These are phyloP conservation scores for Orobanche coerulescens DNA, from an alignment of 257 asterid genomes.

Conservation along the genomic window DNA sequence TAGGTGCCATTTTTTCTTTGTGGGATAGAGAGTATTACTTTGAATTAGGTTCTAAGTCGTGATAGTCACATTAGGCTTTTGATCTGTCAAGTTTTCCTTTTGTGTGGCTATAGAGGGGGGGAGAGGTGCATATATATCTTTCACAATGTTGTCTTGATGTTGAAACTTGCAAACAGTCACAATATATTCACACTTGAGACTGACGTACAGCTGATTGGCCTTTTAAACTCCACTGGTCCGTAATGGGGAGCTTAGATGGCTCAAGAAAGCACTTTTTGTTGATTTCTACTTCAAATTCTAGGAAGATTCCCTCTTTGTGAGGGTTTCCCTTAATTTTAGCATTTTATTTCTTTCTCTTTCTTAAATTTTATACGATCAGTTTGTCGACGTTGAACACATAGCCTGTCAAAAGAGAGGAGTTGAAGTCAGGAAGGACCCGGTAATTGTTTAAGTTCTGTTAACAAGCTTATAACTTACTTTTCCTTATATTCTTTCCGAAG, in stretches of 20 bases:
- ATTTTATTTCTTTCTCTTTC: neutral
- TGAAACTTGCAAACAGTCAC: neutral
- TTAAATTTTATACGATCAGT: neutral
- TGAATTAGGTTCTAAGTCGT: neutral
- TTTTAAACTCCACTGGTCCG: neutral
- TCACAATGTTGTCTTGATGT: neutral
- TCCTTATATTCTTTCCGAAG: constrained; percentile 7
- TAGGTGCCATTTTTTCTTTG: no score
- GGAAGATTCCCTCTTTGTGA: neutral
- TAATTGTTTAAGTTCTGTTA: constrained; percentile 24
- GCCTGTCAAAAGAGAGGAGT: constrained; percentile 23
- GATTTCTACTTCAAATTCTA: neutral
- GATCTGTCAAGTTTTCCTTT: neutral
- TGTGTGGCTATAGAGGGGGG: neutral
- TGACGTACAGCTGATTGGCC: neutral
- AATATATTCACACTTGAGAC: neutral
- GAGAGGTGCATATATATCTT: neutral
- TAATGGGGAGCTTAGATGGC: neutral
- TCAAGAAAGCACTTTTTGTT: neutral
- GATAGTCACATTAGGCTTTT: neutral
- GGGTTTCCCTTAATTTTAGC: constrained; percentile 8
- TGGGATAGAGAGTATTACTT: no score
- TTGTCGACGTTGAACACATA: constrained; percentile 19
- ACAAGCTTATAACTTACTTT: neutral
- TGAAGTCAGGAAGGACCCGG: constrained; percentile 43